These are phyloP conservation scores for Moricandia arvensis DNA, from an alignment of 345 rosid genomes.

Conservation along the genomic window DNA sequence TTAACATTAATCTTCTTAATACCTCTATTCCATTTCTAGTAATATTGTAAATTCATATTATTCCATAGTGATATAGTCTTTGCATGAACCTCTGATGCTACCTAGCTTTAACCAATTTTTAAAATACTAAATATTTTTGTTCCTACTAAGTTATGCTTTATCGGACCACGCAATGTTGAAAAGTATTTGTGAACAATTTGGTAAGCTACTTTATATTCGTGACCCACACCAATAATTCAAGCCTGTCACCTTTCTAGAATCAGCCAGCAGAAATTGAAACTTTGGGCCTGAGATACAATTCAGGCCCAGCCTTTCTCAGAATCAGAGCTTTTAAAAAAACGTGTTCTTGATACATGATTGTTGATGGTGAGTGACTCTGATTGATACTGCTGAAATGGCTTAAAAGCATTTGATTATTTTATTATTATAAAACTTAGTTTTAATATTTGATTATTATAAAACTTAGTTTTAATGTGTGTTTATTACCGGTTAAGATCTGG, in stretches of 20 bases:
- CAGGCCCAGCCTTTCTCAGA: background rate
- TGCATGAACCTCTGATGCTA: background rate
- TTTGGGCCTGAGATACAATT: background rate
- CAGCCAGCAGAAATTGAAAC: background rate
- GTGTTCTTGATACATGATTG: background rate
- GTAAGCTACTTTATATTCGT: constrained; percentile 18
- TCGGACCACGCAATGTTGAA: constrained; percentile 1
- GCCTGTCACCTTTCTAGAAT: constrained; percentile 16
- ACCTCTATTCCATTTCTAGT: background rate
- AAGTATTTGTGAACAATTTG: constrained; percentile 6
- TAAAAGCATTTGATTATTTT: background rate
- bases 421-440: background rate
- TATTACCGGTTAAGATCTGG: background rate
- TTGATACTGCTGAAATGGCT: background rate
- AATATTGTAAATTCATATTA: background rate
- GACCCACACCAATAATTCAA: constrained; percentile 3
- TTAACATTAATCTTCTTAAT: background rate
- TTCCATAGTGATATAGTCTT: background rate
- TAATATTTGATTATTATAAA: background rate
- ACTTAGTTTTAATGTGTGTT: background rate
- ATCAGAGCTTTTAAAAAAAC: background rate
- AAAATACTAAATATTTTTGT: background rate
- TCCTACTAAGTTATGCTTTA: background rate
- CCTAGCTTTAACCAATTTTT: background rate
- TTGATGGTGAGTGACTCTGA: background rate